Percentiles rank a stretch among this genome's conserved stretches.
phyloP scores from a whole-genome alignment of 169 alveolate species.

The Plasmodium gallinaceum region DNA sequence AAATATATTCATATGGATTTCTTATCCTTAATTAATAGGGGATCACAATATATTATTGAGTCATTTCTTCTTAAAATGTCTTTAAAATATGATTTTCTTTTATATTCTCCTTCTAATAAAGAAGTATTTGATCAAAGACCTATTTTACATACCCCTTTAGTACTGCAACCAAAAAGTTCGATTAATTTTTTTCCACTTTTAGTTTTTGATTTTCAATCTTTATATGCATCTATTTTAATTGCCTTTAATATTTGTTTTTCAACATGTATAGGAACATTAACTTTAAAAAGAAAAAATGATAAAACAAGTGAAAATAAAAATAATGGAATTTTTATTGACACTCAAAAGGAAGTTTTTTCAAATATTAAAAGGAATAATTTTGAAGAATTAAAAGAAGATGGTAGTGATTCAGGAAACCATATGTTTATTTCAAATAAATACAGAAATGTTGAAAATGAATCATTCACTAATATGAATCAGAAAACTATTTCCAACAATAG shows the following conservation, averaged over 20 bases:
- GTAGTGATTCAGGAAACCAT: neutral
- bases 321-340: neutral
- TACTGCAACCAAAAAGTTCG: constrained; percentile 93
- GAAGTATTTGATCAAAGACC: constrained; percentile 89
- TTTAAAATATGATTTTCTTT: constrained; percentile 58
- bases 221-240: constrained; percentile 96
- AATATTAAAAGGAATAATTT: neutral
- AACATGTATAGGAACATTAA: constrained; percentile 87
- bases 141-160: constrained; percentile 89
- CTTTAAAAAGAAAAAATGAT: constrained; percentile 14
- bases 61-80: constrained; percentile 75
- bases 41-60: constrained; percentile 80
- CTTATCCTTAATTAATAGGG: constrained; percentile 78
- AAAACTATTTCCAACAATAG: neutral
- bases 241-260: constrained; percentile 96
- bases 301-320: constrained; percentile 2
- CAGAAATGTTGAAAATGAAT: neutral
- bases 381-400: neutral
- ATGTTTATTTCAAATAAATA: neutral
- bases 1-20: constrained; percentile 77
- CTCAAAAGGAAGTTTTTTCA: too few relatives aligned
- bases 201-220: constrained; percentile 96
- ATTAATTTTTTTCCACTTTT: constrained; percentile 95
- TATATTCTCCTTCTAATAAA: constrained; percentile 77
- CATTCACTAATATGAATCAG: neutral